Percentiles rank a stretch among this genome's conserved stretches.
Evolutionary conservation across 257 asterid species (phyloP).

Genomic region (Jasminum sambac): DNA sequence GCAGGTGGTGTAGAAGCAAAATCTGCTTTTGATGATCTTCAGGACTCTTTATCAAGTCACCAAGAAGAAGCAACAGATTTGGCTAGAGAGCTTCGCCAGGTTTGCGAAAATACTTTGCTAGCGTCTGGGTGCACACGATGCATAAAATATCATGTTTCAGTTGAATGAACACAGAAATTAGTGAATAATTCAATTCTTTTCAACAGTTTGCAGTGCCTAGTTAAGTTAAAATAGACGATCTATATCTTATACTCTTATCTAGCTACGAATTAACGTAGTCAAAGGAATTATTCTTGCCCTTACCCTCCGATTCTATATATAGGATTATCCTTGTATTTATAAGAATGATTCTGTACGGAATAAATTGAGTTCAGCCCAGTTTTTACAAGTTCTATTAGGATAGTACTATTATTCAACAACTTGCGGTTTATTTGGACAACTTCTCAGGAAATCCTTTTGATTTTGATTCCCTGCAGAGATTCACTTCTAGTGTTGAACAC

Average conservation of each 20-base stretch:
- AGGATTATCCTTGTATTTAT: no score
- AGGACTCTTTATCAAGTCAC: slow-evolving; percentile 52
- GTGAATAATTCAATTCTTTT: slow-evolving; percentile 6
- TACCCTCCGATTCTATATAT: no score
- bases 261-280: no score
- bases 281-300: no score
- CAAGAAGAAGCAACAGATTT: slow-evolving; percentile 68
- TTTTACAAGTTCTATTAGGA: no score
- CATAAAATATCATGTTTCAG: background rate
- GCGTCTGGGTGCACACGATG: background rate
- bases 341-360: no score
- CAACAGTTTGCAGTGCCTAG: background rate
- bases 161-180: background rate
- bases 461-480: slow-evolving; percentile 39
- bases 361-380: no score
- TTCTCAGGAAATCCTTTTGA: background rate
- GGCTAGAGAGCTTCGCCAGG: slow-evolving; percentile 85
- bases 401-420: background rate
- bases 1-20: slow-evolving; percentile 56
- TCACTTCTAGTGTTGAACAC: slow-evolving; percentile 50
- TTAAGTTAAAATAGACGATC: background rate
- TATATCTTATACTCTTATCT: no score
- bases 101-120: slow-evolving; percentile 24
- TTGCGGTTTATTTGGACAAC: slow-evolving; percentile 6
- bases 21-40: slow-evolving; percentile 61